Evolutionary conservation across 2,329 filamentous ascomycete genomes (phyloP), one percentile per base, ranked within the genome.

Genomic region (Rasamsonia emersonii): DNA sequence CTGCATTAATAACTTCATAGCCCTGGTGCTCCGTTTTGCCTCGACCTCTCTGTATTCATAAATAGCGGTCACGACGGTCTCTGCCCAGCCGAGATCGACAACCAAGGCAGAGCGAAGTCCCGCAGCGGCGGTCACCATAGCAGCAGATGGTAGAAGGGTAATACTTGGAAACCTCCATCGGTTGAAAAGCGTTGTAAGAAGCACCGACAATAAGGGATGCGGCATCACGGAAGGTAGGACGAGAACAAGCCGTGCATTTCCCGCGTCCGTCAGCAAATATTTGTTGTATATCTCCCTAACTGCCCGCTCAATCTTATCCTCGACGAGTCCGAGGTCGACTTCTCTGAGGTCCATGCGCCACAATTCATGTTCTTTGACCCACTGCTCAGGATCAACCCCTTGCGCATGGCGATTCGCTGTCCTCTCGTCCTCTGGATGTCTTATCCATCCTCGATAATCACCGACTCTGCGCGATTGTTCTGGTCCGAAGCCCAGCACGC

Each of bases 21-120:
- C 86, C 42, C 91, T 71, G 9, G 84, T 68, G 23, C 75, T 89
- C 33, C 84, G 72, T 35, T 69, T 74, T 33, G 75, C 76, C 10
- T 71, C 68, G 1, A 94, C 75, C 54, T 93, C 86, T 33, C 84
- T 79, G 54, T 86, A 94, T 59, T 98, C 91, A 51, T 88, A 96
- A 5, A 96, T 71, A 4, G 79, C 82, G 0, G 86, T 93, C 14
- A 93, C 75, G 1, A 80, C 73, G 0, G 88, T 93, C 58, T 96
- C 91, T 24, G 78, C 72, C 91, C 91, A 98, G 25, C 89, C 91
- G 38, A 98, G 71, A 50, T 98, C 86, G 21, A 98, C 69, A 1
- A 96, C 76, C 24, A 98, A 58, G 1, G 81, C 86, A n/a, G 84
- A 85, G 9, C 91, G 77, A 24, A 93, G 65, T 1, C 91, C 91